Conservation (phyloP, 148 eudicot species). For the Fagopyrum homotropicum region DNA sequence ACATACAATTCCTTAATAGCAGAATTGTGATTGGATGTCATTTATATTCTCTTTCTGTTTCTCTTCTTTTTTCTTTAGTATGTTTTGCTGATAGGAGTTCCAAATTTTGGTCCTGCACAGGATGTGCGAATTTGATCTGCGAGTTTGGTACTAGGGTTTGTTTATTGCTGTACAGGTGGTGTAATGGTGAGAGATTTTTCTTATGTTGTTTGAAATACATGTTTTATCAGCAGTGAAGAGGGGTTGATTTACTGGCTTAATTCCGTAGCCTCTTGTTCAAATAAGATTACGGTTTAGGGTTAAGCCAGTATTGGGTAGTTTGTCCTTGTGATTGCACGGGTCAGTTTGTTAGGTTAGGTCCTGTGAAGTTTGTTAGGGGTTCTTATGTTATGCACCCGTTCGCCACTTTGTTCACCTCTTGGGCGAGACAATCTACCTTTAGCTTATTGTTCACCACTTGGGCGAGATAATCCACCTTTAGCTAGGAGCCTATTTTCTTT, state of each 20-base stretch:
- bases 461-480: neutral
- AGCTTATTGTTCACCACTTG: neutral
- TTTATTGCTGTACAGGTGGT: neutral
- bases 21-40: slow-evolving; percentile 9
- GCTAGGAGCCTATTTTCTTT: neutral
- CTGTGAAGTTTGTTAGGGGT: too few species aligned
- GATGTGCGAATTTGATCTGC: neutral
- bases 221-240: neutral
- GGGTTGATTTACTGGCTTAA: neutral
- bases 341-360: too few species aligned
- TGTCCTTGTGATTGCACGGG: too few species aligned
- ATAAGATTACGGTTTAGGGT: too few species aligned
- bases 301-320: too few species aligned
- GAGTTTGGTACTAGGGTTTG: neutral
- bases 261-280: too few species aligned
- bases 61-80: neutral
- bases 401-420: neutral
- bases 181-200: too few species aligned
- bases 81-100: neutral
- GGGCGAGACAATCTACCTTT: neutral
- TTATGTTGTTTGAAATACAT: neutral
- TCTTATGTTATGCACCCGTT: neutral
- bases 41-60: neutral
- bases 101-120: neutral
- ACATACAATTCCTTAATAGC: slow-evolving; percentile 12